phyloP scores from a whole-genome alignment of 495 filamentous ascomycete species.

The Penicillium psychrofluorescens region DNA sequence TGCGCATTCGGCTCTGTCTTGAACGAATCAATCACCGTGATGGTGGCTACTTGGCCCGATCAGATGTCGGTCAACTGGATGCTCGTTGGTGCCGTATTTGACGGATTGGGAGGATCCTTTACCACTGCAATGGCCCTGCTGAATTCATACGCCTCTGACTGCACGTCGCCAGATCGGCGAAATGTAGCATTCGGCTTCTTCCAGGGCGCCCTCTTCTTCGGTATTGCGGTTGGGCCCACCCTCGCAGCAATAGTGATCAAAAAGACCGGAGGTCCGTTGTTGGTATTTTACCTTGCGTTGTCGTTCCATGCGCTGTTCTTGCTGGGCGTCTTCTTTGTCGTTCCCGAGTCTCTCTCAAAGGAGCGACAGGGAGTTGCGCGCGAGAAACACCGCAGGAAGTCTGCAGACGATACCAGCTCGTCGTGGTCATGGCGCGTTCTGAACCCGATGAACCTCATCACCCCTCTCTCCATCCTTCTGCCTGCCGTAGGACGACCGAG shows the following conservation, averaged over 20 bases:
- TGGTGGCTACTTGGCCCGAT: conserved; percentile 69
- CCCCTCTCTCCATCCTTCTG: conserved; percentile 69
- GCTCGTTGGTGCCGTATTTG: conserved; percentile 63
- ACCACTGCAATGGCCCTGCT: conserved; percentile 71
- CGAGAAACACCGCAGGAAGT: conserved; percentile 47
- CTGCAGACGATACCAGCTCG: conserved; percentile 2
- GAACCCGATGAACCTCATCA: conserved; percentile 55
- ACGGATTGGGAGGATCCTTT: conserved; percentile 83
- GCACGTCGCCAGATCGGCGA: conserved; percentile 67
- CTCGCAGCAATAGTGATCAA: conserved; percentile 71
- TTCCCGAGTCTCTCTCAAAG: conserved; percentile 77
- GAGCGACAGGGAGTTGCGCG: conserved; percentile 59
- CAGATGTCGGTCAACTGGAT: conserved; percentile 63
- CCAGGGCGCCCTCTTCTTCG: conserved; percentile 79
- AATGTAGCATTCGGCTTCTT: conserved; percentile 86
- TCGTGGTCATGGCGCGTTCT: conserved; percentile 15
- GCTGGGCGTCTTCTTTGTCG: conserved; percentile 54
- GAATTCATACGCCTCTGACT: conserved; percentile 83
- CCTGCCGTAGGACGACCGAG: conserved; percentile 59
- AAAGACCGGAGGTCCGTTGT: conserved; percentile 56
- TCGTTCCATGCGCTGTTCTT: conserved; percentile 66
- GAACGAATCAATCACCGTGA: conserved; percentile 65
- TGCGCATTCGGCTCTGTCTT: conserved; percentile 59
- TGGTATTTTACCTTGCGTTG: conserved; percentile 72
- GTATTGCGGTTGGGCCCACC: conserved; percentile 77